Evolutionary conservation across 305 asterid species (phyloP).

Genomic region (Fraxinus ornus): DNA sequence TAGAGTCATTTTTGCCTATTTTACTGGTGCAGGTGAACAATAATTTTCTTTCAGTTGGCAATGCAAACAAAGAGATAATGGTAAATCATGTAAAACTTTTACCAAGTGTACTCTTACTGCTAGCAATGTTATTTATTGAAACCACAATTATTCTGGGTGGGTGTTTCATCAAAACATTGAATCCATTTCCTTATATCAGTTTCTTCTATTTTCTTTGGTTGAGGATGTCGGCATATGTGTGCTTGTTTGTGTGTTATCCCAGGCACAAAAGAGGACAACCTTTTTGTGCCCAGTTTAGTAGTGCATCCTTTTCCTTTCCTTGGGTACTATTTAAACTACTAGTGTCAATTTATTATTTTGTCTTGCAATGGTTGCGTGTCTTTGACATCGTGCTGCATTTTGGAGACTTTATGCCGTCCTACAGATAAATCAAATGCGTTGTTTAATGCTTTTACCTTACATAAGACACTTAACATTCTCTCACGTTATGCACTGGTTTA

Average conservation of each 20-base stretch:
- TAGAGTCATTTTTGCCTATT: constrained; percentile 7
- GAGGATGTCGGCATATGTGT: background rate
- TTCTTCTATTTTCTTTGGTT: background rate
- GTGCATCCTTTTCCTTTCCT: background rate
- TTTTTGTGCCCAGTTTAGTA: background rate
- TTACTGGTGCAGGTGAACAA: constrained; percentile 69
- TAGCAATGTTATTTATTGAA: background rate
- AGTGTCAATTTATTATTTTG: background rate
- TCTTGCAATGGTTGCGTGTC: background rate
- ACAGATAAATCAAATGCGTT: background rate
- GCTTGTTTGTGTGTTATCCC: background rate
- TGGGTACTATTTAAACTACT: background rate
- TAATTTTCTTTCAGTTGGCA: constrained; percentile 90
- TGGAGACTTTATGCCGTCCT: background rate
- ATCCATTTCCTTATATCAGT: background rate
- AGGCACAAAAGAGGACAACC: background rate
- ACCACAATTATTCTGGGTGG: background rate
- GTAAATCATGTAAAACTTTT: constrained; percentile 40
- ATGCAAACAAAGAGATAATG: constrained; percentile 77
- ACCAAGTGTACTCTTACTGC: constrained; percentile 4
- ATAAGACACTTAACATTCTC: background rate
- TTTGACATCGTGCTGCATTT: background rate
- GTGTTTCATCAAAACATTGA: background rate
- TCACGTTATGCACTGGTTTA: constrained; percentile 14
- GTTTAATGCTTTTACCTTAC: background rate